These are phyloP conservation scores for Favolaschia claudopus DNA, from an alignment of 768 basidiomycete species.

Conservation along the genomic window DNA sequence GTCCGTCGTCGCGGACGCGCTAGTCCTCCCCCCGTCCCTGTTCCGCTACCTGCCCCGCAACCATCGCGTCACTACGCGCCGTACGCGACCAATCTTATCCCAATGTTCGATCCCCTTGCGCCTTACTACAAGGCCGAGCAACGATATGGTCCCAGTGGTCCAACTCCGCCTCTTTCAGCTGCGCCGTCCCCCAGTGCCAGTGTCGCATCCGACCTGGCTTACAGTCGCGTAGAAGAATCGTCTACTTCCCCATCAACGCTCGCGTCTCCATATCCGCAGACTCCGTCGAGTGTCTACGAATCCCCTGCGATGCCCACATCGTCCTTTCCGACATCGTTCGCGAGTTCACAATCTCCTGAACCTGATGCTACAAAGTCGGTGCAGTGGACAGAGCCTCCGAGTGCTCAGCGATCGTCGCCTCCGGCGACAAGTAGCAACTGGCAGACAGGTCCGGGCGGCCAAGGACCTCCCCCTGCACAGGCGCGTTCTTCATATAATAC, in stretches of 20 bases:
- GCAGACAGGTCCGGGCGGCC: background rate
- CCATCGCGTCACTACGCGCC: constrained; percentile 23
- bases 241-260: constrained; percentile 6
- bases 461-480: constrained; percentile 5
- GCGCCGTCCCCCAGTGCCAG: constrained; percentile 53
- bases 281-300: constrained; percentile 17
- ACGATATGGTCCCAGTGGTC: constrained; percentile 47
- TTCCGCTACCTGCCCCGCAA: constrained; percentile 24
- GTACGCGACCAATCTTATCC: constrained; percentile 25
- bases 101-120: constrained; percentile 28
- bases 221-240: constrained; percentile 22
- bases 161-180: constrained; percentile 62
- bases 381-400: constrained; percentile 8
- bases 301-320: constrained; percentile 20
- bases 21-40: constrained; percentile 23
- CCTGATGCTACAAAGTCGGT: constrained; percentile 1
- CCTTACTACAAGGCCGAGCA: constrained; percentile 32
- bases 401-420: background rate
- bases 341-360: constrained; percentile 16
- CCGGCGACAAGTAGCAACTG: constrained; percentile 13
- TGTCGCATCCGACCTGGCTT: constrained; percentile 19
- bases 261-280: constrained; percentile 25
- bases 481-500: background rate
- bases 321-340: constrained; percentile 3
- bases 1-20: constrained; percentile 34